These are phyloP conservation scores for Cladosporium velox DNA, from an alignment of 2,329 filamentous ascomycete genomes.

Conservation along the genomic window DNA sequence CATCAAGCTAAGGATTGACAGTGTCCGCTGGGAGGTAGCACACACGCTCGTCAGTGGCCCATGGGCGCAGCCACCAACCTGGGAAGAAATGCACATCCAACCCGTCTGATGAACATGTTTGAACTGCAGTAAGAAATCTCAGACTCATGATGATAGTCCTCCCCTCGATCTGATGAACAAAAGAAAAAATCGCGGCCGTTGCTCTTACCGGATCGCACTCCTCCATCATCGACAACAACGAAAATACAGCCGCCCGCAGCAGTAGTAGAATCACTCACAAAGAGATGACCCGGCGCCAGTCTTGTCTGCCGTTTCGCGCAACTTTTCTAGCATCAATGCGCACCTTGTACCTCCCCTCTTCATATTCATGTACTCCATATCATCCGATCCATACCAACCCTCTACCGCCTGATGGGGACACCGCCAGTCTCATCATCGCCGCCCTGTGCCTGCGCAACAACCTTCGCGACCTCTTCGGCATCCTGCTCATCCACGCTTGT, in stretches of 20 bases:
- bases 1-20: background rate
- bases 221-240: background rate
- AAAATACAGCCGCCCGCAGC: constrained; percentile 2
- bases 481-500: constrained; percentile 68
- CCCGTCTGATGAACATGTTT: background rate
- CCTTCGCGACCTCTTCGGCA: constrained; percentile 37
- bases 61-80: background rate
- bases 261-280: background rate
- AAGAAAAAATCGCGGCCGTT: constrained; percentile 1
- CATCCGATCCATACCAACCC: background rate
- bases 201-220: background rate
- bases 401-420: constrained; percentile 28
- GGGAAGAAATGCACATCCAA: background rate
- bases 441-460: constrained; percentile 12
- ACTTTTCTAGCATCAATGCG: background rate
- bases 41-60: background rate
- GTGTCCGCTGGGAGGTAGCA: background rate
- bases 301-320: background rate
- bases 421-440: constrained; percentile 23
- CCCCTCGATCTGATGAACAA: background rate
- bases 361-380: background rate
- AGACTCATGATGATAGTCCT: background rate
- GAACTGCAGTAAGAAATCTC: constrained; percentile 4
- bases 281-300: background rate
- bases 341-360: background rate